Percentiles rank a stretch among this genome's conserved stretches.
Evolutionary conservation across 176 grass and related monocot genomes (phyloP).

Genomic region (Triticum turgidum): DNA sequence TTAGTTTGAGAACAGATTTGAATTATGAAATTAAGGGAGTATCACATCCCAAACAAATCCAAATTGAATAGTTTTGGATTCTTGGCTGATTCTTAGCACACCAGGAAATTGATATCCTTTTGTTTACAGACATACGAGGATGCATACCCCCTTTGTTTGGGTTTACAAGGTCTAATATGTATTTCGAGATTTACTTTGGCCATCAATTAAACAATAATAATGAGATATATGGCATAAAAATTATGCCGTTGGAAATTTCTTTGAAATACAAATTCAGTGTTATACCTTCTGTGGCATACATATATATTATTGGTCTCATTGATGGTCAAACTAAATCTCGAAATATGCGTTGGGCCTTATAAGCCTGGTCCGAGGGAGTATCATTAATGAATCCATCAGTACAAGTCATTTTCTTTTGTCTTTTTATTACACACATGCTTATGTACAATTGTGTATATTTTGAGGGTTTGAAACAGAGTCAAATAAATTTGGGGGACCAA

Average conservation of each 20-base stretch:
- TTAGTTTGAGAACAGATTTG: background rate
- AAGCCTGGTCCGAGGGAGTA: no score
- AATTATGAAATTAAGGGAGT: background rate
- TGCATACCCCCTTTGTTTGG: background rate
- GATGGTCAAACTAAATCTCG: no score
- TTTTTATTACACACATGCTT: background rate
- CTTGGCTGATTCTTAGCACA: background rate
- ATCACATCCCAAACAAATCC: no score
- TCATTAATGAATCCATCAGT: background rate
- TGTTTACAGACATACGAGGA: background rate
- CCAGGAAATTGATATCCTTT: no score
- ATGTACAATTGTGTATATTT: background rate
- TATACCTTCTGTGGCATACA: no score
- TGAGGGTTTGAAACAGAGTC: background rate
- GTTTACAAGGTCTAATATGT: no score
- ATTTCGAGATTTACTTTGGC: no score
- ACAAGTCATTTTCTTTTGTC: background rate
- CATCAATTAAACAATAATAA: background rate
- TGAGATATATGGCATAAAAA: background rate
- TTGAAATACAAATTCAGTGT: no score
- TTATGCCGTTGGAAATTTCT: no score
- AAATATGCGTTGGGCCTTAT: no score
- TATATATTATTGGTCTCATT: no score
- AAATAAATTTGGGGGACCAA: background rate
- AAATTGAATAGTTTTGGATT: no score